Base-by-base conservation (phyloP, 2,329 filamentous ascomycete genomes). In the Claviceps arundinis region DNA sequence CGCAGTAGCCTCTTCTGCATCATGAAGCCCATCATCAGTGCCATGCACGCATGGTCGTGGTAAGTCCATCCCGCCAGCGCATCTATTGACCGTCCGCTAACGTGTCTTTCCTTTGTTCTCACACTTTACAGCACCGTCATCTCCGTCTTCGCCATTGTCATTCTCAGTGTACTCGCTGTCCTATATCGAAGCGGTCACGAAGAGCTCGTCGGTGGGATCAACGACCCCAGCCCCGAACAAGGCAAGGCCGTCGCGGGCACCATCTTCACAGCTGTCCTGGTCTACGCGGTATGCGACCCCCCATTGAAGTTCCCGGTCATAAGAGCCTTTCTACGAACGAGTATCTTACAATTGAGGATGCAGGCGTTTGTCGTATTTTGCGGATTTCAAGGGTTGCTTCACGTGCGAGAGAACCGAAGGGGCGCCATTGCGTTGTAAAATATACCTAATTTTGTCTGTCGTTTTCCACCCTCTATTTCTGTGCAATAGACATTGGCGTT, bases 21-120 rank as follows among this genome's bases (percentile, higher is more conserved):
- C 65, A 96, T 96, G 90, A 96, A 96, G 84, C 90, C 91, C 60
- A 76, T 97, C 66, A 87, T 97, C 61, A 86, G 88, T 65, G 84
- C 89, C 59, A 80, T 90, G 73, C 90, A 95, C 73, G 91, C 90
- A 64, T 96, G 90, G 89, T 88, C 84, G 74, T 95, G 90, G 90
- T 96, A 75, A 65, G 81, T 68, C 54, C 6, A 17, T 51, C 41
- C n/a, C 14, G 13, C 48, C 34, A n/a, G 34, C n/a, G 30, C 17
- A 37, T 47, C 37, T 16, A 13, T 19, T 5, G 30, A 19, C 13
- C 19, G 7, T 24, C 16, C 41, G 57, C 63, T 64, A 60, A 64
- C 58, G 52, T 53, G 11, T 43, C 53, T 47, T n/a, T 11, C 9
- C 13, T 26, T 44, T 44, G 11, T 13, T 19, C n/a, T 37, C 42